Evolutionary conservation across 345 rosid species (phyloP).

Genomic region (Eucalyptus pauciflora): DNA sequence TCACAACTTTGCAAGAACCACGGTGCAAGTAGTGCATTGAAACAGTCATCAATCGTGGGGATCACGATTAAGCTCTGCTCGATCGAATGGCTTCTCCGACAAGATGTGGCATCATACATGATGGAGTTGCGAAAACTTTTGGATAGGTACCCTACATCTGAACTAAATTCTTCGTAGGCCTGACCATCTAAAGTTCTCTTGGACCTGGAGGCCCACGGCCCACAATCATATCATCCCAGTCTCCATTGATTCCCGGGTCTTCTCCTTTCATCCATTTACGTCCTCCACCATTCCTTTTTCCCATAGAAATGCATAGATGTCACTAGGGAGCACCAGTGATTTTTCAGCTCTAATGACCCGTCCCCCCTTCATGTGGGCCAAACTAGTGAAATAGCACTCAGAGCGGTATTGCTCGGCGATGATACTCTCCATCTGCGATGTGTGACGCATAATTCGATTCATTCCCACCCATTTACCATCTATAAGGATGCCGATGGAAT

Average conservation of each 20-base stretch:
- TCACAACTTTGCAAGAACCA: background rate
- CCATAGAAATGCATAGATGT: background rate
- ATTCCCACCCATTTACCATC: background rate
- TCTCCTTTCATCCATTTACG: background rate
- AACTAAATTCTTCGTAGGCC: background rate
- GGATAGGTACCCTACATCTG: no score
- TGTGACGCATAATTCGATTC: background rate
- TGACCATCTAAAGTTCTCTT: background rate
- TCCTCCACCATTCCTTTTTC: background rate
- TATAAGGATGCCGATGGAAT: background rate
- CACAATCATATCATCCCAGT: background rate
- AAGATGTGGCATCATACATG: background rate
- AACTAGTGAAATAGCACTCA: background rate
- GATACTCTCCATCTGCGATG: background rate
- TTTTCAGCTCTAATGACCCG: background rate
- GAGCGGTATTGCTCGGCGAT: background rate
- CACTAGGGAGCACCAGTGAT: background rate
- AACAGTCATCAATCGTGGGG: background rate
- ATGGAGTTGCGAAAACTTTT: no score
- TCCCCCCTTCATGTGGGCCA: background rate
- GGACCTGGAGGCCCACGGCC: background rate
- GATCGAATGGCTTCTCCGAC: background rate
- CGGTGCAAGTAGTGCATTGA: accelerated
- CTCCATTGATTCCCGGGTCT: background rate
- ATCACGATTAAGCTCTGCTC: background rate